A percentile compares a stretch with the other conserved stretches of the same genome.
These are phyloP conservation scores for Picochlorum sp. DNA, from an alignment of 139 green algal species.

Conservation along the genomic window DNA sequence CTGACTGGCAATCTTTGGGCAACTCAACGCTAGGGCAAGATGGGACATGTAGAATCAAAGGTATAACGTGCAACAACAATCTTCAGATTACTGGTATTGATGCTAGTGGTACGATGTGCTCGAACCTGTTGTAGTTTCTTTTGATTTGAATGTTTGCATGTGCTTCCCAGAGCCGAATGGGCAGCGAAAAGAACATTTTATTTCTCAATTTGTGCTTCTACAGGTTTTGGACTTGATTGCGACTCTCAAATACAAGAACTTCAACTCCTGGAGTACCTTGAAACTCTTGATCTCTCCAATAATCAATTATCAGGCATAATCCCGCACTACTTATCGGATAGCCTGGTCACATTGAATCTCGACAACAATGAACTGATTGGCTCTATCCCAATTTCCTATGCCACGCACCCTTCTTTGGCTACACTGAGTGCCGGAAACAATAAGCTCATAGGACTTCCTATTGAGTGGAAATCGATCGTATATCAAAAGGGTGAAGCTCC, in stretches of 20 bases:
- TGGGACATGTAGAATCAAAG: too few species aligned
- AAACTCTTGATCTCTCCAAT: not conserved
- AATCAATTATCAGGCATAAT: not conserved
- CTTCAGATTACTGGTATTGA: too few species aligned
- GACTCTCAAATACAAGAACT: not conserved
- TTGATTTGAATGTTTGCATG: too few species aligned
- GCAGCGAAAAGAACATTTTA: too few species aligned
- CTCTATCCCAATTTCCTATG: not conserved
- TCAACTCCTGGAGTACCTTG: not conserved
- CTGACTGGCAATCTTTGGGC: too few species aligned
- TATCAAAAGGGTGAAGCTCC: not conserved
- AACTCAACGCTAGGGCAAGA: too few species aligned
- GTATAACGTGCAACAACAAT: too few species aligned
- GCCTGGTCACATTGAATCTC: not conserved
- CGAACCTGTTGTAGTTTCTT: too few species aligned
- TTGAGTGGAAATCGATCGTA: not conserved
- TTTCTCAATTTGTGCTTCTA: not conserved
- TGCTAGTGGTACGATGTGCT: too few species aligned
- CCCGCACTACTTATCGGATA: not conserved
- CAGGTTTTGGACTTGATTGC: not conserved
- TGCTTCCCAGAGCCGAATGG: too few species aligned
- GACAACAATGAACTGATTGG: not conserved
- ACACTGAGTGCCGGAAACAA: not conserved
- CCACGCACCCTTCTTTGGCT: not conserved
- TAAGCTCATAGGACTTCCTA: not conserved